Base-by-base conservation (phyloP, 2,329 filamentous ascomycete genomes). In the Septoria linicola region DNA sequence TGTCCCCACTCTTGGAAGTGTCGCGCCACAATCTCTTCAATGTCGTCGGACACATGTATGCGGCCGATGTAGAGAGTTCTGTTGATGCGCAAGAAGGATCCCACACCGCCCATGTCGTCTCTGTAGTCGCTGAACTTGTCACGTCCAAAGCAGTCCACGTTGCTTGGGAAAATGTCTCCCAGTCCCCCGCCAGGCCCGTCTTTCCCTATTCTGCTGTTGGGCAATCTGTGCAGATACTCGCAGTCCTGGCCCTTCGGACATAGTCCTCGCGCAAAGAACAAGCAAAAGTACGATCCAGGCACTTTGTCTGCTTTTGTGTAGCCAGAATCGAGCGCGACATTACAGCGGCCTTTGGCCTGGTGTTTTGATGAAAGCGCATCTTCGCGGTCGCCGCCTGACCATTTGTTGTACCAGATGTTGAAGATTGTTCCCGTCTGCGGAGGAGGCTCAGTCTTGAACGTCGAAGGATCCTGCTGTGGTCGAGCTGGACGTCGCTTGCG, bases 381-480 rank as follows among this genome's bases (percentile, higher is more conserved):
- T 67, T 97, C 92, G 54, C 90, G 83, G 72, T 99, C 93, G 65
- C 93, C 93, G 60, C 93, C 93, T 1, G 85, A 87, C 91, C 92
- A 97, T 73, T 96, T 97, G 76, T 96, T 96, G 74, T 96, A 96
- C 92, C 91, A 96, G 66, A 95, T 95, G 72, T 99, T 99, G 79
- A 93, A 99, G 52, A 91, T 89, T 0, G 89, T 95, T 46, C 93
- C 93, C 0, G 92, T 97, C 65, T 97, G 91, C 1, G 89, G 88
- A 13, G 91, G 89, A 3, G 88, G 87, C 63, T 96, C 89, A 27
- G 85, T 85, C 63, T 87, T 88, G 72, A 95, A 81, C 36, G 85
- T 85, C 34, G 86, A 83, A 1, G 90, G 83, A 66, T 99, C 93
- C 64, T 96, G 85, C 73, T 99, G 93, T 0, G 88, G 87, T 53